These are phyloP conservation scores for Thelonectria discophora DNA, from an alignment of 2,329 filamentous ascomycete genomes.

Conservation along the genomic window DNA sequence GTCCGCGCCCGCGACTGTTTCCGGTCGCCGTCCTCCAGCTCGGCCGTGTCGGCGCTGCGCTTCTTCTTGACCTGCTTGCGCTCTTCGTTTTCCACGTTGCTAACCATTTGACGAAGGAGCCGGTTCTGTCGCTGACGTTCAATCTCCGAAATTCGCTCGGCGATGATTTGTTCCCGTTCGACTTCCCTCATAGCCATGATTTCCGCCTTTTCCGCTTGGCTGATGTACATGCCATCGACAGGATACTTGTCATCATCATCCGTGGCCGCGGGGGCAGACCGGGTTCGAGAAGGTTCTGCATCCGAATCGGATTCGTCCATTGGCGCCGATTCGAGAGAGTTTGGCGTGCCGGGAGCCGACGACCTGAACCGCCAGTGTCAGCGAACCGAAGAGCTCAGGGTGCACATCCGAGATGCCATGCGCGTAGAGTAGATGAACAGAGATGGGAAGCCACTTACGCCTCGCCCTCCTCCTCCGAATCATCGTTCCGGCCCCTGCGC, in stretches of 20 bases:
- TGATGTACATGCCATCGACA: slow-evolving; percentile 85
- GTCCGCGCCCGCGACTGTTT: slow-evolving; percentile 79
- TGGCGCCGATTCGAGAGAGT: slow-evolving; percentile 81
- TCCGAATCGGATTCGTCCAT: slow-evolving; percentile 89
- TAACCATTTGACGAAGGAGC: slow-evolving; percentile 80
- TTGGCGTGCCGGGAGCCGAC: slow-evolving; percentile 72
- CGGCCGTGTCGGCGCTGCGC: slow-evolving; percentile 81
- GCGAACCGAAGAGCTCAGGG: slow-evolving; percentile 4
- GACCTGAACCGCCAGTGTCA: slow-evolving; percentile 63
- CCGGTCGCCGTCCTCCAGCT: slow-evolving; percentile 77
- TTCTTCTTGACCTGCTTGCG: slow-evolving; percentile 66
- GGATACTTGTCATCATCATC: slow-evolving; percentile 77
- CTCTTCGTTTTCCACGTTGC: slow-evolving; percentile 70
- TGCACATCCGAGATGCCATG: background rate
- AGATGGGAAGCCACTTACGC: slow-evolving; percentile 48
- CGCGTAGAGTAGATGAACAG: background rate
- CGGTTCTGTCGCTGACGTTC: slow-evolving; percentile 84
- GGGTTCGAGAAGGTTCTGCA: slow-evolving; percentile 56
- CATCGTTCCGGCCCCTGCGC: slow-evolving; percentile 54
- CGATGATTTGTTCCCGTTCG: slow-evolving; percentile 88
- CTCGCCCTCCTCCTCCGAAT: slow-evolving; percentile 70
- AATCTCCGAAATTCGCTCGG: slow-evolving; percentile 84
- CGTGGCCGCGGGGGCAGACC: slow-evolving; percentile 51
- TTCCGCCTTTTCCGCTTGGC: slow-evolving; percentile 75
- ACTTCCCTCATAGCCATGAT: slow-evolving; percentile 91